Conservation (phyloP, 768 basidiomycete species). For the Amanita thiersii region DNA sequence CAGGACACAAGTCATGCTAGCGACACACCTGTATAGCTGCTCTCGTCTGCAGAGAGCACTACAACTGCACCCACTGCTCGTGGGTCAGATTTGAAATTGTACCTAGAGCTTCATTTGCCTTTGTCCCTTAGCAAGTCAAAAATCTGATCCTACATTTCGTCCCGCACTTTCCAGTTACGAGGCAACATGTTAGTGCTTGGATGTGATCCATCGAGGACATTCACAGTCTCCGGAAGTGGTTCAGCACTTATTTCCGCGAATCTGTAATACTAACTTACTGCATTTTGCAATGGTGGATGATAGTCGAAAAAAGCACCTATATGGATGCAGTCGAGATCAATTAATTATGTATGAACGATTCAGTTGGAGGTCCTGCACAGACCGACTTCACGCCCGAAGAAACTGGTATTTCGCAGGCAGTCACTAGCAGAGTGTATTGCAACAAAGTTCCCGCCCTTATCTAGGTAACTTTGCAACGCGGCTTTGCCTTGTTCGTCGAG, state of each 20-base stretch:
- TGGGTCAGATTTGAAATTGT: conserved; percentile 70
- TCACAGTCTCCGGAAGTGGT: conserved; percentile 36
- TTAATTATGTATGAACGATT: background rate
- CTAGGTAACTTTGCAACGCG: conserved; percentile 57
- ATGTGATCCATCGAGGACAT: conserved; percentile 47
- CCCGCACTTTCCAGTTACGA: conserved; percentile 39
- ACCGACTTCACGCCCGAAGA: conserved; percentile 55
- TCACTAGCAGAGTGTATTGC: conserved; percentile 64
- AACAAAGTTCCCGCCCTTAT: conserved; percentile 63
- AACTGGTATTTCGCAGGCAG: conserved; percentile 46
- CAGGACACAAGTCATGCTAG: background rate
- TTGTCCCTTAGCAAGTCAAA: background rate
- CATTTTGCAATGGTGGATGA: conserved; percentile 57
- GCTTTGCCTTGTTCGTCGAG: conserved; percentile 50
- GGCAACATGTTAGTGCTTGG: conserved; percentile 56
- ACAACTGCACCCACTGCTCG: conserved; percentile 53
- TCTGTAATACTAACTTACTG: conserved; percentile 31
- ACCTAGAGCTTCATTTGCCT: conserved; percentile 27
- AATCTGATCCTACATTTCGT: conserved; percentile 46
- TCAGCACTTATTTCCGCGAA: background rate
- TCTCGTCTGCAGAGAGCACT: conserved; percentile 57
- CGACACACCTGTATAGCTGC: conserved; percentile 46
- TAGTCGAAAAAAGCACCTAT: conserved; percentile 64
- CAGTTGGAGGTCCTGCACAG: conserved; percentile 4
- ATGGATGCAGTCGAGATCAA: background rate